phyloP scores from a whole-genome alignment of 2,329 filamentous ascomycete genomes.

The Fusarium stilboides region DNA sequence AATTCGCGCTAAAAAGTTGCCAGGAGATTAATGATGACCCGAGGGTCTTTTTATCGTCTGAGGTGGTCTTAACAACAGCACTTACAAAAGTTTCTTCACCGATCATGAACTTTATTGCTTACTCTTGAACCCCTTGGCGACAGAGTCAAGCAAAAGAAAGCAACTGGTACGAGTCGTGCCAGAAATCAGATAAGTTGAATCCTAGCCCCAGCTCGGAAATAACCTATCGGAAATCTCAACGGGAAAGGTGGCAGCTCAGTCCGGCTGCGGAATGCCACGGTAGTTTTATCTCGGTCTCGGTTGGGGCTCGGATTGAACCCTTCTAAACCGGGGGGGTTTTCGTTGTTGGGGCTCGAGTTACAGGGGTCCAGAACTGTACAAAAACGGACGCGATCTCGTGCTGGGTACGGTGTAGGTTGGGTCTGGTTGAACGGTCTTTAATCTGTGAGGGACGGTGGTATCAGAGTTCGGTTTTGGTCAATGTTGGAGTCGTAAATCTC shows the following conservation, averaged over 20 bases:
- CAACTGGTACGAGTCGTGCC: neutral
- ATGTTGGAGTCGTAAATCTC: neutral
- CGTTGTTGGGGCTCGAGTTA: slow-evolving; percentile 30
- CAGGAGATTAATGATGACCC: slow-evolving; percentile 30
- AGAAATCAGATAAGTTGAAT: slow-evolving; percentile 3
- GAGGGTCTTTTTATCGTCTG: slow-evolving; percentile 25
- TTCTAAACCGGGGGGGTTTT: slow-evolving; percentile 16
- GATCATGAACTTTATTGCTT: slow-evolving; percentile 15
- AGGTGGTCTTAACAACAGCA: slow-evolving; percentile 10
- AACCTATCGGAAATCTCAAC: slow-evolving; percentile 19
- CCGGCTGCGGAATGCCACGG: slow-evolving; percentile 35
- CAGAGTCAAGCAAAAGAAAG: slow-evolving; percentile 3
- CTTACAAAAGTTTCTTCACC: slow-evolving; percentile 31
- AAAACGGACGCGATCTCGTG: neutral
- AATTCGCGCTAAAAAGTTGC: slow-evolving; percentile 30
- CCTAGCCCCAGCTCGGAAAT: slow-evolving; percentile 1
- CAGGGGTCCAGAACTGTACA: slow-evolving; percentile 13
- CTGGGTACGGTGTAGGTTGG: neutral
- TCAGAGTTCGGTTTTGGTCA: neutral
- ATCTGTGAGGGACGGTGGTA: neutral
- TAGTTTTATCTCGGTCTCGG: slow-evolving; percentile 29
- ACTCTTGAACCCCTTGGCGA: slow-evolving; percentile 6
- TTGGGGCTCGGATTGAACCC: slow-evolving; percentile 18
- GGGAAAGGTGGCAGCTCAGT: slow-evolving; percentile 13
- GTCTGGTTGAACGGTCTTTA: neutral